phyloP scores from a whole-genome alignment of 148 eudicot genomes.

The Linanthus parryae region DNA sequence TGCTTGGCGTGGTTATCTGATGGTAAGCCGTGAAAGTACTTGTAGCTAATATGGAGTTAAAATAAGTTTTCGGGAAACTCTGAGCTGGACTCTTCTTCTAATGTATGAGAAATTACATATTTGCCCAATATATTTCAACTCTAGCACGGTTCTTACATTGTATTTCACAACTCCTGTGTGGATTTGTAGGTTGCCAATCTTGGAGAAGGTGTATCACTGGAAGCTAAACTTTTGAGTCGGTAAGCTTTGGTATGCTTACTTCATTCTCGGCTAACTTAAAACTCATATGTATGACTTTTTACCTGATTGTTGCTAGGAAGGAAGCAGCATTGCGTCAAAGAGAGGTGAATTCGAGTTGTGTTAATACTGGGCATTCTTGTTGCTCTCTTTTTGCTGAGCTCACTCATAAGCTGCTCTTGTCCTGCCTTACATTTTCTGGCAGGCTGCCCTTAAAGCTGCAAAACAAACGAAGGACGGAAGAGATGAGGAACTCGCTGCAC shows the following conservation, averaged over 20 bases:
- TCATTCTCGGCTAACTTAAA: constrained; percentile 13
- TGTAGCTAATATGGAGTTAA: no score
- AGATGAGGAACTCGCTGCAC: constrained; percentile 62
- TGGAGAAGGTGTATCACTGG: constrained; percentile 94
- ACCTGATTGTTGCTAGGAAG: constrained; percentile 57
- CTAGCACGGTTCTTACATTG: no score
- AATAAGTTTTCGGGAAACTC: no score
- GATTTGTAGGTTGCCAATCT: constrained; percentile 81
- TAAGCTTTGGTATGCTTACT: constrained; percentile 22
- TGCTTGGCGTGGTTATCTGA: no score
- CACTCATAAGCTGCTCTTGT: constrained; percentile 13
- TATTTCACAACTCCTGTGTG: background rate
- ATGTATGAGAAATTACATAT: no score
- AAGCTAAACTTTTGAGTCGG: constrained; percentile 94
- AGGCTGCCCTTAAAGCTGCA: constrained; percentile 92
- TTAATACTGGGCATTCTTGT: constrained; percentile 2
- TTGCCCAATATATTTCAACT: no score
- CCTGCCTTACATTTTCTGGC: constrained; percentile 15
- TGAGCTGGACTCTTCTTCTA: no score
- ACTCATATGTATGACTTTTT: constrained; percentile 16
- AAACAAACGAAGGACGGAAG: constrained; percentile 70
- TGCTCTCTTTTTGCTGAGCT: no score
- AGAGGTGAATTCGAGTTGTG: constrained; percentile 53
- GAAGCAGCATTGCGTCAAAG: constrained; percentile 95
- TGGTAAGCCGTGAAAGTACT: no score